A percentile compares a stretch with the other conserved stretches of the same genome.
These are phyloP conservation scores for Paulownia fortunei DNA, from an alignment of 257 asterid species.

Conservation along the genomic window DNA sequence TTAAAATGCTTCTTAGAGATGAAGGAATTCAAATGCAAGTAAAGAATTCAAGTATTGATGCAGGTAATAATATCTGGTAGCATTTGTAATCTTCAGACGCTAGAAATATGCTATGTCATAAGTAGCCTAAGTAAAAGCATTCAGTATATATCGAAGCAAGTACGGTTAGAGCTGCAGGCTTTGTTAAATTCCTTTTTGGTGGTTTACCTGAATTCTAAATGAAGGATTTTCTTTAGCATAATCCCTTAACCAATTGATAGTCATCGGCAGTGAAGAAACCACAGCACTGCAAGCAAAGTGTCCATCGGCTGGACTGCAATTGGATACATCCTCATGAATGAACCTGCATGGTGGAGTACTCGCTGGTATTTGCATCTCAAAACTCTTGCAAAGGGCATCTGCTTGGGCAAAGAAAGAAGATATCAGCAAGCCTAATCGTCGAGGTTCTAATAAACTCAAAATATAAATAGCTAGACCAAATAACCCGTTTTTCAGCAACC, in stretches of 20 bases:
- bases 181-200: too few relatives aligned
- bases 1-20: too few relatives aligned
- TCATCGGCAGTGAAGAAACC: conserved; percentile 77
- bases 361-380: conserved; percentile 42
- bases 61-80: too few relatives aligned
- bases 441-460: background rate
- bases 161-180: too few relatives aligned
- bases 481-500: too few relatives aligned
- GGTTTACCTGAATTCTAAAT: conserved; percentile 65
- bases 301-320: conserved; percentile 54
- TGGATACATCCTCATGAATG: conserved; percentile 46
- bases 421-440: background rate
- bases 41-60: too few relatives aligned
- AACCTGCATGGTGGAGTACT: conserved; percentile 52
- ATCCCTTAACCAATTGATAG: conserved; percentile 78
- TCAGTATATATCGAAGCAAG: too few relatives aligned
- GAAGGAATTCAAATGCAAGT: too few relatives aligned
- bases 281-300: conserved; percentile 70
- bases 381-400: conserved; percentile 53
- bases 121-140: too few relatives aligned
- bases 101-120: too few relatives aligned
- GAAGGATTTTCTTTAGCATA: conserved; percentile 69
- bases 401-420: conserved; percentile 22
- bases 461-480: background rate
- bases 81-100: too few relatives aligned